These are phyloP conservation scores for Plantago coronopus DNA, from an alignment of 305 asterid genomes.

Conservation along the genomic window DNA sequence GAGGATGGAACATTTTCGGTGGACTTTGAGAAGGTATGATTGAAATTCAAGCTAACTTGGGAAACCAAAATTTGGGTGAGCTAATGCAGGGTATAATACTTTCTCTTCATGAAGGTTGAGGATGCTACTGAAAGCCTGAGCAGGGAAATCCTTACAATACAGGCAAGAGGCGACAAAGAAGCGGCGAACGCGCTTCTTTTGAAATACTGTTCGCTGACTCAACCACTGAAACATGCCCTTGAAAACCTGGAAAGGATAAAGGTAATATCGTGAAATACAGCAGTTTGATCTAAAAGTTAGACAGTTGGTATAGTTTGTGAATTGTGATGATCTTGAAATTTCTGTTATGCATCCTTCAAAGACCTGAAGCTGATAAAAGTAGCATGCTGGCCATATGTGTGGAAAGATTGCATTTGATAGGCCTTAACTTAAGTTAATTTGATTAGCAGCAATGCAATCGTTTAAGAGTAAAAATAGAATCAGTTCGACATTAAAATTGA, in stretches of 20 bases:
- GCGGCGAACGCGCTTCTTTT: slow-evolving; percentile 61
- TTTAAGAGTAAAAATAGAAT: too few species aligned
- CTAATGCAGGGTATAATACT: slow-evolving; percentile 2
- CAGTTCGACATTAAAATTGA: too few species aligned
- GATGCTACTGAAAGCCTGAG: slow-evolving; percentile 78
- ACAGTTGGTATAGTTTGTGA: too few species aligned
- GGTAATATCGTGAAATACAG: slow-evolving; percentile 32
- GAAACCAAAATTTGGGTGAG: slow-evolving; percentile 1
- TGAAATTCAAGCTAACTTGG: background rate
- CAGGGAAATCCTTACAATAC: slow-evolving; percentile 77
- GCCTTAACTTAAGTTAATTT: too few species aligned
- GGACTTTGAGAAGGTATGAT: slow-evolving; percentile 72
- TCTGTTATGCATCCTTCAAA: too few species aligned
- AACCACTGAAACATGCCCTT: slow-evolving; percentile 58
- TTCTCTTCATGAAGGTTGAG: slow-evolving; percentile 52
- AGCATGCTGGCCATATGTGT: too few species aligned
- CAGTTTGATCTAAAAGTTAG: slow-evolving; percentile 1
- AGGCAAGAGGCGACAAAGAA: slow-evolving; percentile 81
- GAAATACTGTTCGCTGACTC: slow-evolving; percentile 53
- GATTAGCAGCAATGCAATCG: too few species aligned
- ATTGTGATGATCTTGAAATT: too few species aligned
- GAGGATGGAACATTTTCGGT: slow-evolving; percentile 68
- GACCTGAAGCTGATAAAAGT: too few species aligned
- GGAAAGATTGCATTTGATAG: background rate
- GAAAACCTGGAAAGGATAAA: slow-evolving; percentile 49